Conservation (phyloP, 2,329 filamentous ascomycete genomes). For the Arthrobotrys pseudoclavata region DNA sequence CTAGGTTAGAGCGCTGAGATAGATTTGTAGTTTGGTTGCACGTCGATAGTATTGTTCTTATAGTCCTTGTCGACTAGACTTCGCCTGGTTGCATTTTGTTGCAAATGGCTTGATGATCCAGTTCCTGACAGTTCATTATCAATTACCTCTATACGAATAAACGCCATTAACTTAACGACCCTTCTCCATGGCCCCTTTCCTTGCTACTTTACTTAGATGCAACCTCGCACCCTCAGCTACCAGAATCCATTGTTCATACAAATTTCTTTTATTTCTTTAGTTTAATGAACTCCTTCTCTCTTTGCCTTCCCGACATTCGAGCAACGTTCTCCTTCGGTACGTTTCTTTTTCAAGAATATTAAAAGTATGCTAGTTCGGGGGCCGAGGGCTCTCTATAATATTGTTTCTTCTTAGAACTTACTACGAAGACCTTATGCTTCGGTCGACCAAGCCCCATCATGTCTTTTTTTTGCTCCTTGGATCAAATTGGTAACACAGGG, state of each 20-base stretch:
- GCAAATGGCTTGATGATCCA: slow-evolving; percentile 21
- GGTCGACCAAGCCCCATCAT: slow-evolving; percentile 14
- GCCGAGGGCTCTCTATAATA: slow-evolving; percentile 34
- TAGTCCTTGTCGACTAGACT: slow-evolving; percentile 30
- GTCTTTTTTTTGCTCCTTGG: slow-evolving; percentile 28
- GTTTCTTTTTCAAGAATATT: slow-evolving; percentile 24
- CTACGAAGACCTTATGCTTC: background rate
- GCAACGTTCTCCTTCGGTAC: slow-evolving; percentile 8
- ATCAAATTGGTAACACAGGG: slow-evolving; percentile 55
- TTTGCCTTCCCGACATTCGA: background rate
- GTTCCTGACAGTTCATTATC: slow-evolving; percentile 23
- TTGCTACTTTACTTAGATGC: slow-evolving; percentile 20
- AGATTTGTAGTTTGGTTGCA: slow-evolving; percentile 29
- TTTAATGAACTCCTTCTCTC: slow-evolving; percentile 26
- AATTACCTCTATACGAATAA: slow-evolving; percentile 49
- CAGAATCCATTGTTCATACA: slow-evolving; percentile 43
- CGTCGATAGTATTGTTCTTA: slow-evolving; percentile 46
- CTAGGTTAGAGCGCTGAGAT: slow-evolving; percentile 25
- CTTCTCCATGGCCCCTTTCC: background rate
- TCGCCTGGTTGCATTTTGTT: background rate
- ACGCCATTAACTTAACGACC: slow-evolving; percentile 48
- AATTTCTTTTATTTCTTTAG: slow-evolving; percentile 26
- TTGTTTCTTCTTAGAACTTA: slow-evolving; percentile 12
- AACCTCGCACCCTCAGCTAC: background rate
- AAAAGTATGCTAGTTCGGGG: slow-evolving; percentile 34